Base-by-base conservation (phyloP, 2,329 filamentous ascomycete genomes). In the Exophiala sp. region DNA sequence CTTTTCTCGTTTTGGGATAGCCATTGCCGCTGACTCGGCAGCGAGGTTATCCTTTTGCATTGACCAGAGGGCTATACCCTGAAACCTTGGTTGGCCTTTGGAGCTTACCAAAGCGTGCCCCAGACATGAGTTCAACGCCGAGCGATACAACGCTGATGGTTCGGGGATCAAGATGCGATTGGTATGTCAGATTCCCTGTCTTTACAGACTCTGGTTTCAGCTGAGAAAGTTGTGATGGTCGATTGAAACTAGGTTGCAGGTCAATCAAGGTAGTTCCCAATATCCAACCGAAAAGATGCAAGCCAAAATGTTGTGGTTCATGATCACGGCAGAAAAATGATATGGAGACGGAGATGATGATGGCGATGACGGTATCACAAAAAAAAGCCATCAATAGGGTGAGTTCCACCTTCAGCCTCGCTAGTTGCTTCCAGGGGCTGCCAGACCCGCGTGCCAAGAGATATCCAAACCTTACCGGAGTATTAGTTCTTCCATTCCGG, bases 1-100 rank as follows among this genome's bases (percentile, higher is more conserved):
- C 21, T 14, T 18, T 42, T 34, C 21, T 43, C 11, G 43, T 40
- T 34, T 30, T 56, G 19, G 38, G 3, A 14, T n/a, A 3, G 19
- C 38, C 38, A 41, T 41, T 21, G 24, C 8, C n/a, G 22, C 10
- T 13, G 21, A 24, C 19, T n/a, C 13, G 19, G 19, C 6, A 3
- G 14, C 4, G 19, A 41, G 9, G 21, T 21, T 41, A 22, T 3
- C 21, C 22, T 23, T 41, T 24, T 24, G 13, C n/a, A 14, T n/a
- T 5, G 22, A 41, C 11, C 6, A 16, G 13, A 18, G 18, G 14
- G 34, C 34, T 8, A 13, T 8, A 1, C 14, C 16, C 18, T 37
- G 14, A 34, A 13, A n/a, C 14, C 8, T 18, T 19, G 3, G 6
- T 37, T 6, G 34, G 34, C 34, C 34, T 18, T 11, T 19, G 6